Conservation (phyloP, 1,139 yeast genomes). For the Geotrichum histeridarum region DNA sequence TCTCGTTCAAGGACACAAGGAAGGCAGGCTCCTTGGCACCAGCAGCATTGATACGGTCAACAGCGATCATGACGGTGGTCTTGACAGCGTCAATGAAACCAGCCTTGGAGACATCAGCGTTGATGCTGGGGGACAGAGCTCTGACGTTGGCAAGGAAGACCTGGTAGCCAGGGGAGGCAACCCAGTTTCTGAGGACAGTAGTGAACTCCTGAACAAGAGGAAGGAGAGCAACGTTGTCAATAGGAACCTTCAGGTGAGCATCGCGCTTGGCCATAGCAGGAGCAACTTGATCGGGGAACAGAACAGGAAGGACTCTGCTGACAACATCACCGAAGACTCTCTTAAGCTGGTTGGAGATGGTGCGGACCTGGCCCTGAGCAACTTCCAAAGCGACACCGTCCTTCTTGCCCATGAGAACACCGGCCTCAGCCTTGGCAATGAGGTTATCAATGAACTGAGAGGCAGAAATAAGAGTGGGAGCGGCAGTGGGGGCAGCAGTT, state of each 20-base stretch:
- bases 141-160: slow-evolving; percentile 9
- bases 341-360: slow-evolving; percentile 13
- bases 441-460: slow-evolving; percentile 3
- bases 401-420: not conserved
- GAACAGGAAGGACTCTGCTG: no score
- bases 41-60: no score
- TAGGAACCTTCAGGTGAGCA: slow-evolving; percentile 9
- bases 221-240: slow-evolving; percentile 8
- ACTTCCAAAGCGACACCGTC: slow-evolving; percentile 6
- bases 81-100: slow-evolving; percentile 10
- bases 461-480: not conserved
- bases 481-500: not conserved
- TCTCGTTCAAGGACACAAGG: slow-evolving; percentile 11
- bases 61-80: no score
- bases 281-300: no score
- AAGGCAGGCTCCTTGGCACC: slow-evolving; percentile 14
- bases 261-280: not conserved
- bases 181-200: slow-evolving; percentile 8
- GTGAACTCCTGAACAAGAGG: slow-evolving; percentile 19
- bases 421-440: not conserved
- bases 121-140: slow-evolving; percentile 5
- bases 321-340: no score
- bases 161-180: slow-evolving; percentile 9
- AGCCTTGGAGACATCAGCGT: not conserved
- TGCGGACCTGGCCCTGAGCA: slow-evolving; percentile 10